Evolutionary conservation across 345 rosid genomes (phyloP), one percentile per base, ranked within the genome.

Genomic region (Rhodamnia rubescens): DNA sequence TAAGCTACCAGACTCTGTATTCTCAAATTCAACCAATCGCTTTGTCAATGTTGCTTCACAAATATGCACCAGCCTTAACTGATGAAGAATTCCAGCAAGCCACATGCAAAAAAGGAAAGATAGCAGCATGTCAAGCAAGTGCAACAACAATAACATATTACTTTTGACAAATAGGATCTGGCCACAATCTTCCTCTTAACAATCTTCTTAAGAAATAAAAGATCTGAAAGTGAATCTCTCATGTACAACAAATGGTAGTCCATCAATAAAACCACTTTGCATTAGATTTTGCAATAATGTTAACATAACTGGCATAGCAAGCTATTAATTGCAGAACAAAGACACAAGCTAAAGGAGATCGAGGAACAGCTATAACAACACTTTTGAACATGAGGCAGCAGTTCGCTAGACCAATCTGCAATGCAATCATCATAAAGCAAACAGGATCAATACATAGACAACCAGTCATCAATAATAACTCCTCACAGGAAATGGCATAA

Each of bases 1-100:
- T 87, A 96, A 93, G 90, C 91, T 93, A 83, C 96, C 96, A 36
- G 99, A 91, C 74, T 96, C 95, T 2, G 98, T 96, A 85, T 91
- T 90, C 93, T 92, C 96, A 87, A 97, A 97, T 90, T 97, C 99
- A 87, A 89, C 85, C 91, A 97, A 91, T 64, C 99, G 90, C 92
- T 97, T 97, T 85, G 96, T 91, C 88, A 96, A 87, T 27, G 99
- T 97, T 90, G 98, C 96, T 91, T 94, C 99, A 88, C 98, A 96
- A 87, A 97, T 88, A 88, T 97, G 98, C 86, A 95, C 98, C 91
- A 93, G 83, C 85, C 90, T 90, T 85, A 93, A 91, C 98, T 97
- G 92, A 85, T 87, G 84, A 85, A 32, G 82, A 82, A 51, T 85
- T 55, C 86, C 56, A 88, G 59, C 78, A 86, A 12, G 86, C 84